These are phyloP conservation scores for Elsinoe perseae DNA, from an alignment of 2,329 filamentous ascomycete genomes.

Conservation along the genomic window DNA sequence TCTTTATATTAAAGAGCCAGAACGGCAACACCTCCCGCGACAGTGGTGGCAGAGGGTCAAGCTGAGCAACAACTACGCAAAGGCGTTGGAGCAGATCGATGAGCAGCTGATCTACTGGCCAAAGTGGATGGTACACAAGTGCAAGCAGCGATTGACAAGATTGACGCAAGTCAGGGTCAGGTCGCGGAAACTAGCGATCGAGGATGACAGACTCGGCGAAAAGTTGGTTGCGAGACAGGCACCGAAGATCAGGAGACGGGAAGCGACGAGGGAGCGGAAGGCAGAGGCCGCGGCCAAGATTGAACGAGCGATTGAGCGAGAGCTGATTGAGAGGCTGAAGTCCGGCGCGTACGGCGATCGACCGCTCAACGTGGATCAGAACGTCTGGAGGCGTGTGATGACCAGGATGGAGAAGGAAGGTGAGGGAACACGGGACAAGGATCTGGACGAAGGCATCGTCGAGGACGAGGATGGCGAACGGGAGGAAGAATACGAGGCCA, in stretches of 20 bases:
- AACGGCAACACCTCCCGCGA: slow-evolving; percentile 77
- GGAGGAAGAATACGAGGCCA: slow-evolving; percentile 58
- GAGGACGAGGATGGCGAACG: slow-evolving; percentile 60
- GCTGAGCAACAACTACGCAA: slow-evolving; percentile 80
- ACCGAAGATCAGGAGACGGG: slow-evolving; percentile 64
- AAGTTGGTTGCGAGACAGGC: slow-evolving; percentile 80
- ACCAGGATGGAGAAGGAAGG: slow-evolving; percentile 81
- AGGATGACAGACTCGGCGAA: slow-evolving; percentile 85
- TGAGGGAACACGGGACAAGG: slow-evolving; percentile 73
- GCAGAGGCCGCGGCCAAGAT: slow-evolving; percentile 67
- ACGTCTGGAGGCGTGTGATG: slow-evolving; percentile 95
- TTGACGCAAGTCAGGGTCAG: slow-evolving; percentile 84
- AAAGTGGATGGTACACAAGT: slow-evolving; percentile 87
- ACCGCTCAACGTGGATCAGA: slow-evolving; percentile 89
- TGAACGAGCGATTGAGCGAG: slow-evolving; percentile 89
- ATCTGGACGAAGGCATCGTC: slow-evolving; percentile 79
- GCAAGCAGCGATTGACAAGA: slow-evolving; percentile 89
- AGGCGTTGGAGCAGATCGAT: slow-evolving; percentile 82
- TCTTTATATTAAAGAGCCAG: slow-evolving; percentile 93
- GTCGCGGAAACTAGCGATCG: slow-evolving; percentile 68
- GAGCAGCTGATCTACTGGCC: slow-evolving; percentile 85
- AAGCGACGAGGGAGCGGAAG: slow-evolving; percentile 43
- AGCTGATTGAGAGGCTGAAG: slow-evolving; percentile 81
- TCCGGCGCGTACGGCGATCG: slow-evolving; percentile 92
- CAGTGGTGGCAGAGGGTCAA: slow-evolving; percentile 95